Evolutionary conservation across 306 rosid species (phyloP).

Genomic region (Cyamopsis tetragonoloba): DNA sequence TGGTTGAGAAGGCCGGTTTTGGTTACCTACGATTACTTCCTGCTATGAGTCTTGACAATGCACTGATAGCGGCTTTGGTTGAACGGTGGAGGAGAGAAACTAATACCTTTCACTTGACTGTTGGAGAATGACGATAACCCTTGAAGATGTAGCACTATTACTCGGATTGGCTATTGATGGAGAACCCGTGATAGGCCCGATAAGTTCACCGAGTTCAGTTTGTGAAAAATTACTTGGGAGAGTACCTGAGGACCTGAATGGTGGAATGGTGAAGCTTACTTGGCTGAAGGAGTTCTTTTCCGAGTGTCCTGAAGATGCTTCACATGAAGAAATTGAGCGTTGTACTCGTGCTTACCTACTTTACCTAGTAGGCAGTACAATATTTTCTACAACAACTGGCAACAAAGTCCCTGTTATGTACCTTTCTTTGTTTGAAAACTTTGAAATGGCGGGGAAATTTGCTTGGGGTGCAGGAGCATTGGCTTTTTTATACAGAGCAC

Average conservation of each 20-base stretch:
- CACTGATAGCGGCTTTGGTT: constrained; percentile 82
- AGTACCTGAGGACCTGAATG: constrained; percentile 79
- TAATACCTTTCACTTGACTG: constrained; percentile 80
- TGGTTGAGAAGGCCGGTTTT: constrained; percentile 87
- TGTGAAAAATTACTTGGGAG: constrained; percentile 80
- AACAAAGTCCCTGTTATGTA: constrained; percentile 86
- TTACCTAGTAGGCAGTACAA: constrained; percentile 82
- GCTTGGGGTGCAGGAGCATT: constrained; percentile 96
- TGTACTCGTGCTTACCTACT: constrained; percentile 85
- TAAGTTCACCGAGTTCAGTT: constrained; percentile 57
- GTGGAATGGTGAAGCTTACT: constrained; percentile 92
- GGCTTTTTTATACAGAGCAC: constrained; percentile 88
- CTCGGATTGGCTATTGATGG: constrained; percentile 84
- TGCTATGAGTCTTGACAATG: constrained; percentile 80
- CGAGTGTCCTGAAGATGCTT: constrained; percentile 73
- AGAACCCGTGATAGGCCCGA: constrained; percentile 74
- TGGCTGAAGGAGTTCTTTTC: constrained; percentile 90
- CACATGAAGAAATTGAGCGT: constrained; percentile 48
- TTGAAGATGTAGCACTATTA: constrained; percentile 83
- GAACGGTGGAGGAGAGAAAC: constrained; percentile 99
- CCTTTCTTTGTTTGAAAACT: constrained; percentile 73
- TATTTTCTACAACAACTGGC: constrained; percentile 90
- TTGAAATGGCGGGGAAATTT: constrained; percentile 65
- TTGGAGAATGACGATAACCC: constrained; percentile 89
- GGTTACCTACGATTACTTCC: constrained; percentile 74